A percentile compares a stretch with the other conserved stretches of the same genome.
These are phyloP conservation scores for Thraustotheca clavata DNA, from an alignment of 352 stramenopile species.

Conservation along the genomic window DNA sequence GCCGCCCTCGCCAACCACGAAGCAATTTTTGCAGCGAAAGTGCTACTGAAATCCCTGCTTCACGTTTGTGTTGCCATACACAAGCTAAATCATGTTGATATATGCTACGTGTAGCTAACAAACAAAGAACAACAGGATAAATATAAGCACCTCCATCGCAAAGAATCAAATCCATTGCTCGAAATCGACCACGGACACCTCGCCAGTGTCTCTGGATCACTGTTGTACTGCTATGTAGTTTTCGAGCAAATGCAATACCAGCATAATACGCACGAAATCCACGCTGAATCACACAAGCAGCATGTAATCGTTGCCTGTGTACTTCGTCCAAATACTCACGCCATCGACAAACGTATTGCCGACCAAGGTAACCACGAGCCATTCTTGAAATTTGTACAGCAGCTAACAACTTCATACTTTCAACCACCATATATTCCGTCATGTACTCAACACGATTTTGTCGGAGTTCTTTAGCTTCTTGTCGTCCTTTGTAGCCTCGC, in stretches of 20 bases:
- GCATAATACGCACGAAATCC: conserved; percentile 43
- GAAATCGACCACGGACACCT: conserved; percentile 33
- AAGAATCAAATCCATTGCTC: conserved; percentile 34
- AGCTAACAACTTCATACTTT: conserved; percentile 17
- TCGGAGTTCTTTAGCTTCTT: neutral
- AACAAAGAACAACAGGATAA: conserved; percentile 8
- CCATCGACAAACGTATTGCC: conserved; percentile 22
- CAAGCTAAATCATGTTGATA: conserved; percentile 45
- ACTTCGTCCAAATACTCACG: conserved; percentile 24
- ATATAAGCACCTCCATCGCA: conserved; percentile 30
- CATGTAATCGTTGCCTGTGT: conserved; percentile 23
- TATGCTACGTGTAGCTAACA: conserved; percentile 38
- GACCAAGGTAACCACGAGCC: conserved; percentile 35
- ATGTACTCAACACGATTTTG: neutral
- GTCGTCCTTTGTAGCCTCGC: conserved; percentile 7
- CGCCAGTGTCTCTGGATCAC: conserved; percentile 49
- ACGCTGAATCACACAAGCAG: conserved; percentile 39
- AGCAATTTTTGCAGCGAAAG: conserved; percentile 31
- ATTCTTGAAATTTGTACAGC: conserved; percentile 35
- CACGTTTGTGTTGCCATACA: conserved; percentile 48
- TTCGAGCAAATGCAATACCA: conserved; percentile 30
- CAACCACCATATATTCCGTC: conserved; percentile 16
- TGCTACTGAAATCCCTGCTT: conserved; percentile 36
- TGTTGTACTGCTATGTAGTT: conserved; percentile 32
- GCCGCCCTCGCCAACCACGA: conserved; percentile 40